Evolutionary conservation across 2,329 filamentous ascomycete species (phyloP).

Genomic region (Diplodia sapinea): DNA sequence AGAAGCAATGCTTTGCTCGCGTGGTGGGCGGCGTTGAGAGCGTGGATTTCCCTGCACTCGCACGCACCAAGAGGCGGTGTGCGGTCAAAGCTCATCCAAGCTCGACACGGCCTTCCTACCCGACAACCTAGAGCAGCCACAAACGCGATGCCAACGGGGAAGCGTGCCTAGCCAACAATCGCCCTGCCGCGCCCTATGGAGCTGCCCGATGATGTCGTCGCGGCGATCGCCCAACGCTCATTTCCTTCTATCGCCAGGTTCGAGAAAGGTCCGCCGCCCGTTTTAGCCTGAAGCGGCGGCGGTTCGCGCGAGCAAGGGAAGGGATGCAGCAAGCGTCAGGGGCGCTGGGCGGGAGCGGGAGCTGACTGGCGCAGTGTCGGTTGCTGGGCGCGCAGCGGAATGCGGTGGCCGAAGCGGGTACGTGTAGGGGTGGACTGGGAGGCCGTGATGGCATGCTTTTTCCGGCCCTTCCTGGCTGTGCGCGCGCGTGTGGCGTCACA

Average conservation of each 20-base stretch:
- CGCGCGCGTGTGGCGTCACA: not conserved
- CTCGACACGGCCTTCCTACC: conserved; percentile 27
- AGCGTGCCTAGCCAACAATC: conserved; percentile 2
- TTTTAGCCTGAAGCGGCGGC: conserved; percentile 27
- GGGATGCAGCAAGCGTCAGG: conserved; percentile 19
- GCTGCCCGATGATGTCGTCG: conserved; percentile 11
- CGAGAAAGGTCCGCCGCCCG: conserved; percentile 19
- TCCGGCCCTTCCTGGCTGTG: conserved; percentile 16
- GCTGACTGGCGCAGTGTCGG: conserved; percentile 22
- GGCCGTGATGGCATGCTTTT: conserved; percentile 13
- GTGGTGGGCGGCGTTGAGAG: conserved; percentile 10
- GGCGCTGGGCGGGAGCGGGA: conserved; percentile 9
- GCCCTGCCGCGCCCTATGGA: not conserved
- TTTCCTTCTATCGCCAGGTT: conserved; percentile 18
- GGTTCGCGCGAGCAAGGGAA: not conserved
- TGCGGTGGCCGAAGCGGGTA: conserved; percentile 20
- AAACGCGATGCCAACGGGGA: conserved; percentile 22
- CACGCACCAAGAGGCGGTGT: conserved; percentile 25
- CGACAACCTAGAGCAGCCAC: conserved; percentile 28
- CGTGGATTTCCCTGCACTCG: conserved; percentile 28
- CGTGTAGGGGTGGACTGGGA: conserved; percentile 17
- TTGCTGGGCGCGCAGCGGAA: conserved; percentile 1
- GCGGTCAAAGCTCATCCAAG: conserved; percentile 21
- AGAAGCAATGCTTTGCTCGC: conserved; percentile 26
- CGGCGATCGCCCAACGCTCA: conserved; percentile 19